Evolutionary conservation across 176 grass and related monocot genomes (phyloP).

Genomic region (Hyparrhenia diplandra): DNA sequence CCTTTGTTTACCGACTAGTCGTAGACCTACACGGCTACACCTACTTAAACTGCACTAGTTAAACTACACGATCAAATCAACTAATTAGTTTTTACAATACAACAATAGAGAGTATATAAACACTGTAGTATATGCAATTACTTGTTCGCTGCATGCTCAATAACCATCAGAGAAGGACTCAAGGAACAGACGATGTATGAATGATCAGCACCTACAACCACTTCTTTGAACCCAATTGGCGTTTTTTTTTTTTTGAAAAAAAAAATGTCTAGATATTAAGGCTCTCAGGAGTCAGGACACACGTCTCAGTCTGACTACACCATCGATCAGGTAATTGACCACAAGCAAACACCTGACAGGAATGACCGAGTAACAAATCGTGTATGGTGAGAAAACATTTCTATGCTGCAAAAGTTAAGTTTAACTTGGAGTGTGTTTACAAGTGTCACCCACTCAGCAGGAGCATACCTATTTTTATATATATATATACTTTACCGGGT

Average conservation of each 20-base stretch:
- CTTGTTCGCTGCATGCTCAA: not conserved
- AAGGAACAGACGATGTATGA: not conserved
- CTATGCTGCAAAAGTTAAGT: not conserved
- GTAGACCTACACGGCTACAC: too few species aligned
- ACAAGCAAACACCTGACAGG: conserved; percentile 2
- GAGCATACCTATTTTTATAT: not conserved
- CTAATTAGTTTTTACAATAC: too few species aligned
- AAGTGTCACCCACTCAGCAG: not conserved
- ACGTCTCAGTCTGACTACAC: not conserved
- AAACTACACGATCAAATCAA: too few species aligned
- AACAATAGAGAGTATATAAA: too few species aligned
- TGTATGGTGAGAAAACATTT: not conserved
- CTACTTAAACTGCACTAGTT: too few species aligned
- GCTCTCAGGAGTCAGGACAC: not conserved
- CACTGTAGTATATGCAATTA: too few species aligned
- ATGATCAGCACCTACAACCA: not conserved
- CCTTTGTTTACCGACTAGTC: too few species aligned
- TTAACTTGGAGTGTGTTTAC: not conserved
- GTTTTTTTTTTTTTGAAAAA: too few species aligned
- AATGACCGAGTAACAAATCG: not conserved
- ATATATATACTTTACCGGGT: too few species aligned
- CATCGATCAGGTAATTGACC: not conserved
- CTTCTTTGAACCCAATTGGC: not conserved
- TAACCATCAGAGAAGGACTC: not conserved
- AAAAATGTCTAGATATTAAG: not conserved